A percentile compares a stretch with the other conserved stretches of the same genome.
Conservation (phyloP, 805 yeast genomes). For the Crinitomyces ghanaensis region DNA sequence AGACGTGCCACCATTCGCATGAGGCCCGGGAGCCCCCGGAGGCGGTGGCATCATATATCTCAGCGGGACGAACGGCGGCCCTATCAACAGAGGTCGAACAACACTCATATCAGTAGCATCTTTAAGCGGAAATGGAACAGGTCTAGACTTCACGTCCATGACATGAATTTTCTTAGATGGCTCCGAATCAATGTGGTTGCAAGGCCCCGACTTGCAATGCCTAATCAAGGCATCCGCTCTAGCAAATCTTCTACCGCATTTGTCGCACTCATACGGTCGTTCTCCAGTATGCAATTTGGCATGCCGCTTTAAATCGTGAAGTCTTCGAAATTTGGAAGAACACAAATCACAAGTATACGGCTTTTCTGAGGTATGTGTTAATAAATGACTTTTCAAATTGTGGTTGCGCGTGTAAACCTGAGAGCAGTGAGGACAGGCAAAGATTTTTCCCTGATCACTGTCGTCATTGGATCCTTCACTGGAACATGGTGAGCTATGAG, state of each 20-base stretch:
- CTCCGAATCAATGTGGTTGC: not conserved
- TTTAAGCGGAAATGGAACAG: not conserved
- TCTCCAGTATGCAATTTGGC: conserved; percentile 67
- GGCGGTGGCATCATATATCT: not conserved
- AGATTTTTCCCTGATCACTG: too few relatives aligned
- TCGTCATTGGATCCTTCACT: too few relatives aligned
- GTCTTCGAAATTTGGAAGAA: conserved; percentile 50
- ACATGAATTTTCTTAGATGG: not conserved
- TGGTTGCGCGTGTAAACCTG: conserved; percentile 62
- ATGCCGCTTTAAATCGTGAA: conserved; percentile 69
- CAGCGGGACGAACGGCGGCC: conserved; percentile 5
- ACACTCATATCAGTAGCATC: conserved; percentile 4
- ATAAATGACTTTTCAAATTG: conserved; percentile 58
- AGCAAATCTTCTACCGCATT: conserved; percentile 56
- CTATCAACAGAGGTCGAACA: conserved; percentile 7
- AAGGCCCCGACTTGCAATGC: conserved; percentile 37
- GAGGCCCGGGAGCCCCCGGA: conserved; percentile 1
- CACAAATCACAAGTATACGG: conserved; percentile 58
- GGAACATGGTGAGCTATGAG: too few relatives aligned
- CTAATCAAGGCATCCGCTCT: conserved; percentile 66
- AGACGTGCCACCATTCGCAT: not conserved
- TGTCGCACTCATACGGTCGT: conserved; percentile 50
- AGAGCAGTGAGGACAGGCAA: conserved; percentile 46
- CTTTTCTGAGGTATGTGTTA: conserved; percentile 54
- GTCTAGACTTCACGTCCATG: not conserved